phyloP scores from a whole-genome alignment of 768 basidiomycete genomes.

The Guyanaporus albipodus region DNA sequence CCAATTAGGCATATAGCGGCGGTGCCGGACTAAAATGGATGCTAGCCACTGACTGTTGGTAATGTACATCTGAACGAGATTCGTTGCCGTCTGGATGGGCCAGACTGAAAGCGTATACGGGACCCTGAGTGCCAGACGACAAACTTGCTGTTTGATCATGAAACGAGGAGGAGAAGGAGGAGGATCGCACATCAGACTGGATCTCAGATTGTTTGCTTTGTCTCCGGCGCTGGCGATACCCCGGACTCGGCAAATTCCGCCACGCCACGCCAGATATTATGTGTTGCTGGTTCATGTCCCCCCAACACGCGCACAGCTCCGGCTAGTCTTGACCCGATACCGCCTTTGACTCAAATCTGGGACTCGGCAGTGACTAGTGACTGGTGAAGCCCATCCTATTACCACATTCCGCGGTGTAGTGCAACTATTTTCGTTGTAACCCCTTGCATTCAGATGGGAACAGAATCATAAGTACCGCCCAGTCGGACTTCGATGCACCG shows the following conservation, averaged over 20 bases:
- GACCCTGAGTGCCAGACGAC: background rate
- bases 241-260: constrained; percentile 31
- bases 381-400: no score
- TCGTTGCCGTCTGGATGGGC: background rate
- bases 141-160: background rate
- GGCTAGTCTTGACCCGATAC: constrained; percentile 14
- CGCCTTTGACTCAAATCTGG: constrained; percentile 3
- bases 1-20: constrained; percentile 17
- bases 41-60: background rate
- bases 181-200: constrained; percentile 18
- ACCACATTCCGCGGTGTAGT: no score
- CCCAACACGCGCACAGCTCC: constrained; percentile 2
- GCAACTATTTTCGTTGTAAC: no score
- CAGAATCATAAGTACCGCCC: no score
- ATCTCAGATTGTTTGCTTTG: constrained; percentile 33
- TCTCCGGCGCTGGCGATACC: constrained; percentile 31
- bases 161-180: background rate
- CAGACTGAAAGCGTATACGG: background rate
- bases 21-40: constrained; percentile 5
- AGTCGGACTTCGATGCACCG: no score
- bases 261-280: constrained; percentile 2
- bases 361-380: background rate
- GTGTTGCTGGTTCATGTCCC: background rate
- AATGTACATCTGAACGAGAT: background rate
- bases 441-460: no score